Conservation (phyloP, 73 alveolate species). For the Durusdinium trenchii region DNA sequence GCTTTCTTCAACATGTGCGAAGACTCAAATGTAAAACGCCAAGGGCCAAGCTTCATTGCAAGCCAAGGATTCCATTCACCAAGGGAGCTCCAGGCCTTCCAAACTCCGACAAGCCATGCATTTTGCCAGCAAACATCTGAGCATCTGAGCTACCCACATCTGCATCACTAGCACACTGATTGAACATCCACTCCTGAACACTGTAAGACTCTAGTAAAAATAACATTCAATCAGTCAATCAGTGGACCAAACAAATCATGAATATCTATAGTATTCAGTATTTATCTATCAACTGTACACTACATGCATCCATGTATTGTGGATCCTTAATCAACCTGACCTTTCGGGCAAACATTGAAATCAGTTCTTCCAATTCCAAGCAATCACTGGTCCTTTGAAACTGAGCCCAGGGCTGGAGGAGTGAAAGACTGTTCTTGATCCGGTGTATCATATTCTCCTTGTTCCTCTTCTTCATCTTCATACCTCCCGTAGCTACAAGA, state of each 20-base stretch:
- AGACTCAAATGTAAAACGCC: background rate
- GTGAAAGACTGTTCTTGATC: conserved; percentile 59
- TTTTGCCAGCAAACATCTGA: background rate
- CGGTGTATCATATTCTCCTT: conserved; percentile 26
- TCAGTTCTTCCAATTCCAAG: background rate
- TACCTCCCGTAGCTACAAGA: conserved; percentile 2
- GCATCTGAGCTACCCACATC: background rate
- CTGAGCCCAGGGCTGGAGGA: conserved; percentile 1
- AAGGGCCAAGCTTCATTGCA: conserved; percentile 56
- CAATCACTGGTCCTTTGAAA: background rate
- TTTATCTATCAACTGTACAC: background rate
- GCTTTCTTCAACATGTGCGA: background rate
- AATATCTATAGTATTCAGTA: background rate
- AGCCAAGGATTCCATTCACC: conserved; percentile 71
- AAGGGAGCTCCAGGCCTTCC: conserved; percentile 72
- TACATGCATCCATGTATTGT: background rate
- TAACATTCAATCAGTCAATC: background rate
- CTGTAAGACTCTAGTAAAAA: no score
- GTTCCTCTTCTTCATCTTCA: conserved; percentile 70
- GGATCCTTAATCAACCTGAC: background rate
- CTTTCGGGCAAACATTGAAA: background rate
- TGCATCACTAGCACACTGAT: background rate
- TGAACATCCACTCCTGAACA: conserved; percentile 68
- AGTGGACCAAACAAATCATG: background rate
- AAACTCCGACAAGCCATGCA: background rate